These are phyloP conservation scores for Wilhelminamyces savonicus DNA, from an alignment of 805 yeast species.

Conservation along the genomic window DNA sequence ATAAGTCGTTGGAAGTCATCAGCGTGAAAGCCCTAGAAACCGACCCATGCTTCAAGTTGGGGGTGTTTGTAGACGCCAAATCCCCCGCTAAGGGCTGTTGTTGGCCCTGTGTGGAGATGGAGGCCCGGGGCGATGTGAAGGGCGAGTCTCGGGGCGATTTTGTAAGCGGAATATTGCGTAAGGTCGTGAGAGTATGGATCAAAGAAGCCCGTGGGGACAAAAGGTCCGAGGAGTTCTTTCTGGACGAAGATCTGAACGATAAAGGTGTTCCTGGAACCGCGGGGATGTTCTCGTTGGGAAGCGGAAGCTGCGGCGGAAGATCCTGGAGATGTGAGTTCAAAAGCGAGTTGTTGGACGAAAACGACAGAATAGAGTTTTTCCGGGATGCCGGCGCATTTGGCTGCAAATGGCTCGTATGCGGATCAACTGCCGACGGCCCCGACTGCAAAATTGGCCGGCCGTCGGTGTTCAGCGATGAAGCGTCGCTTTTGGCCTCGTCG, in stretches of 20 bases:
- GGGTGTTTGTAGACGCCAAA: no score
- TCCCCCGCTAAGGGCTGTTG: no score
- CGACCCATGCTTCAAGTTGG: no score
- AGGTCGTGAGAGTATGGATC: constrained; percentile 33
- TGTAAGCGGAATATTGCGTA: constrained; percentile 29
- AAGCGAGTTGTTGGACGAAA: constrained; percentile 5
- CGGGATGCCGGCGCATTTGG: constrained; percentile 5
- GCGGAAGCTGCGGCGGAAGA: constrained; percentile 52
- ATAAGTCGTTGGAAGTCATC: no score
- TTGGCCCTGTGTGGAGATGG: constrained; percentile 21
- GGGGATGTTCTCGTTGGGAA: constrained; percentile 50
- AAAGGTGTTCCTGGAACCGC: constrained; percentile 31
- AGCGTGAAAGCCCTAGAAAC: no score
- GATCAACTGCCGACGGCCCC: background rate
- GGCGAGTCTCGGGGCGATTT: constrained; percentile 35
- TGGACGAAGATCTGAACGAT: constrained; percentile 28
- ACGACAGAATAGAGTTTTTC: constrained; percentile 5
- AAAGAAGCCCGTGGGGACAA: constrained; percentile 36
- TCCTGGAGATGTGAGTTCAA: constrained; percentile 15
- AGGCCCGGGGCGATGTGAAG: constrained; percentile 43
- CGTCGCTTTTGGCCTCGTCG: no score
- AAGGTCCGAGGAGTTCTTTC: constrained; percentile 31
- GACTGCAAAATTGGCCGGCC: no score
- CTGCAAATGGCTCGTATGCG: background rate
- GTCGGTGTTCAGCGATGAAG: no score